Evolutionary conservation across 306 rosid species (phyloP), one percentile per base, ranked within the genome.

Genomic region (Crotalaria pallida): DNA sequence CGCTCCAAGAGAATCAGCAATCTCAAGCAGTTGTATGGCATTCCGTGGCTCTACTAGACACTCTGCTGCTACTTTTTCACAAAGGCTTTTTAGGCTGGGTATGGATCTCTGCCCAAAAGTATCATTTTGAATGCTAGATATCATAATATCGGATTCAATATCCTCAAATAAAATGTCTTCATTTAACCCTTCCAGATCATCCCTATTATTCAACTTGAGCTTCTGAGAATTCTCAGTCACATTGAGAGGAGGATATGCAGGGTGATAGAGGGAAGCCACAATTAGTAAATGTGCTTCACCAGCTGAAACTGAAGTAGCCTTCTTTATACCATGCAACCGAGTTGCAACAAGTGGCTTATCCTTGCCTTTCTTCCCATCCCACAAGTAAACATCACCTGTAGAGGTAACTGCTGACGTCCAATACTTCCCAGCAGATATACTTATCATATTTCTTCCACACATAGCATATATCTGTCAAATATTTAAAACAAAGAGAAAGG

Each of bases 1-100:
- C 21, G 95, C 97, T 67, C 81, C 94, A 11, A 94, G 92, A 53
- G 96, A 81, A 71, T 88, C 97, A 2, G 98, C 91, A 77, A 94
- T 91, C 79, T 94, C 97, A 60, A 94, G 95, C 72, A 94, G 57
- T 67, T 87, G 94, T 27, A 88, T 66, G 49, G 98, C 90, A 79
- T 94, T 94, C 19, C 98, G 88, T 71, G 98, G 98, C 83, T 94
- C 98, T 79, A 94, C 97, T 68, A 94, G 52, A 84, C 78, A 77
- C 58, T 90, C 95, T 6, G 96, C 97, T 34, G 97, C 96, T 58
- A 75, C 89, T 72, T 87, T 90, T 81, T 90, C 97, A 68, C 97
- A 90, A 10, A 90, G 92, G 74, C 95, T 82, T 82, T 87, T 94
- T 60, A 94, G 81, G 84, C 92, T 88, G 26, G 98, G 98, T 29